Evolutionary conservation across 768 basidiomycete genomes (phyloP).

Genomic region (Amanita thiersii): DNA sequence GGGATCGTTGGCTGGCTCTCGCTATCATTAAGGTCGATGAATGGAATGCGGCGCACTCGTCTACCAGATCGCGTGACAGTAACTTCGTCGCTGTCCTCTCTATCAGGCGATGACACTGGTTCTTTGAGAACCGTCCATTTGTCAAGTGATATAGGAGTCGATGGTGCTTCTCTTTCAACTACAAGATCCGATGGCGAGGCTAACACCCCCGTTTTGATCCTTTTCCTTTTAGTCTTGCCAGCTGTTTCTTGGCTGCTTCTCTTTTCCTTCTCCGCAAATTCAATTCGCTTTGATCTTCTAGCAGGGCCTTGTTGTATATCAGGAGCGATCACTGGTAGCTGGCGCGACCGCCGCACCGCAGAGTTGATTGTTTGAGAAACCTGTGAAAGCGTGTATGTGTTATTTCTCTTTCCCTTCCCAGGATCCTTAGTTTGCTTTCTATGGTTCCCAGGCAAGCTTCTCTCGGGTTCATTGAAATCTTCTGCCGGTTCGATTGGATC

Average conservation of each 20-base stretch:
- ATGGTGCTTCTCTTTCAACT: neutral
- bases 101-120: slow-evolving; percentile 6
- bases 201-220: neutral
- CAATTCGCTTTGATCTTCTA: no score
- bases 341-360: no score
- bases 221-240: neutral
- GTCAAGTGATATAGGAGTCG: neutral
- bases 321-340: no score
- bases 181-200: neutral
- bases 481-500: slow-evolving; percentile 42
- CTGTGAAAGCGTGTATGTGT: no score
- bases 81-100: slow-evolving; percentile 11
- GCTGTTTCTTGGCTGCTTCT: no score
- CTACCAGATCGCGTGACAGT: neutral
- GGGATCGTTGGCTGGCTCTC: neutral
- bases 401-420: neutral
- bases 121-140: slow-evolving; percentile 9
- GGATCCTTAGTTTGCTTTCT: neutral
- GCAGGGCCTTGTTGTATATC: no score
- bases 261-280: no score
- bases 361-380: no score
- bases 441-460: neutral
- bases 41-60: neutral
- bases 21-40: no score
- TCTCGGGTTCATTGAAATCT: slow-evolving; percentile 17